Conservation (phyloP, 106 monocot genomes). For the Narthecium ossifragum region DNA sequence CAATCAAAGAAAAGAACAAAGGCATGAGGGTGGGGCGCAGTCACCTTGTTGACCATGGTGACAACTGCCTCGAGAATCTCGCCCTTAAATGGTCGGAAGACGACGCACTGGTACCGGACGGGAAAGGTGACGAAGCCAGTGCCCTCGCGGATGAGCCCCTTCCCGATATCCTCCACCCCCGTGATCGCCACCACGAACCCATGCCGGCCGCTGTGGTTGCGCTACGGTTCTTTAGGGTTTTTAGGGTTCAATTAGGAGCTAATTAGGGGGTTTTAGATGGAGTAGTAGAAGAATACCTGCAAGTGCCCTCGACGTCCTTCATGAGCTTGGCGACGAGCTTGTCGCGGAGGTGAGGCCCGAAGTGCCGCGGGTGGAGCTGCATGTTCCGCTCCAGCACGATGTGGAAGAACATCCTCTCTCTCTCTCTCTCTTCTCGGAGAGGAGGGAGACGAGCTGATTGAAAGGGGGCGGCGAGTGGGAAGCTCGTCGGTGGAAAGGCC, state of each 20-base stretch:
- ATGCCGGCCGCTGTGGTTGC: conserved; percentile 57
- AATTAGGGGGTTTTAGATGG: neutral
- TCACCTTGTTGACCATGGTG: conserved; percentile 97
- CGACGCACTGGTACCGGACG: conserved; percentile 96
- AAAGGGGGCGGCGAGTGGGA: no score
- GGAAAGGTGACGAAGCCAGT: conserved; percentile 98
- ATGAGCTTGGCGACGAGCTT: conserved; percentile 91
- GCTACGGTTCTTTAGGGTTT: no score
- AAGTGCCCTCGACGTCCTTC: conserved; percentile 98
- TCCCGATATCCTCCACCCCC: conserved; percentile 82
- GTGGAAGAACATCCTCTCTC: conserved; percentile 99
- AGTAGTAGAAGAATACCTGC: conserved; percentile 40
- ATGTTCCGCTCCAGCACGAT: conserved; percentile 86
- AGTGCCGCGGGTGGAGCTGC: conserved; percentile 96
- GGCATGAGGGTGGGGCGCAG: no score
- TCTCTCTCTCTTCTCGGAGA: no score
- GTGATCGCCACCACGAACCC: conserved; percentile 98
- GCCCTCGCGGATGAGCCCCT: conserved; percentile 90
- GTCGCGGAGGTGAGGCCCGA: conserved; percentile 93
- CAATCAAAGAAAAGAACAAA: neutral
- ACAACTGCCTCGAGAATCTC: conserved; percentile 94
- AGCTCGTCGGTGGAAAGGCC: no score
- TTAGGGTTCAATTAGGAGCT: conserved; percentile 1
- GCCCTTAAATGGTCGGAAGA: conserved; percentile 91
- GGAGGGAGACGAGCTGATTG: no score